Conservation (phyloP, 768 basidiomycete species). For the Suillus americanus region DNA sequence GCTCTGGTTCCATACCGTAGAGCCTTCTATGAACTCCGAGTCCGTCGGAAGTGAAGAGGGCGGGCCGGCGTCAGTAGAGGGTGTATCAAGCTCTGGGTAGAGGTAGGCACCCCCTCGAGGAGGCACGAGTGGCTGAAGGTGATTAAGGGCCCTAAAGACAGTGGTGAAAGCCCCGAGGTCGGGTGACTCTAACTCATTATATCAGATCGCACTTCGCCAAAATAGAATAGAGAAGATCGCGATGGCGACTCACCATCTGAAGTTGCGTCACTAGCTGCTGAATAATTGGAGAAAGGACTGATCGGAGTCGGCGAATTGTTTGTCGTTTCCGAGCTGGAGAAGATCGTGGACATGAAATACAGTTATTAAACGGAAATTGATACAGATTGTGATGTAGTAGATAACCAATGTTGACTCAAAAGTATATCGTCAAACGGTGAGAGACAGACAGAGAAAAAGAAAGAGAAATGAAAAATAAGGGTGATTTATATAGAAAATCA, state of each 20-base stretch:
- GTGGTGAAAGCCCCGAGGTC: conserved; percentile 72
- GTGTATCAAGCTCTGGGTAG: conserved; percentile 22
- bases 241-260: conserved; percentile 42
- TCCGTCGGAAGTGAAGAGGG: conserved; percentile 26
- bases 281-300: conserved; percentile 40
- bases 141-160: conserved; percentile 65
- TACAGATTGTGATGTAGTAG: background rate
- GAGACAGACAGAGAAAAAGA: background rate
- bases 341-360: conserved; percentile 25
- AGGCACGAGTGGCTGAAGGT: conserved; percentile 47
- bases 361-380: conserved; percentile 5
- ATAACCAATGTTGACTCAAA: conserved; percentile 1
- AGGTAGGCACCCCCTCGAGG: conserved; percentile 22
- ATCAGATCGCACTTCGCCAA: background rate
- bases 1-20: conserved; percentile 66
- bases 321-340: conserved; percentile 36
- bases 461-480: background rate
- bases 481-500: background rate
- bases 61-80: conserved; percentile 28
- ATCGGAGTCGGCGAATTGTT: conserved; percentile 33
- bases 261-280: conserved; percentile 47
- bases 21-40: conserved; percentile 45
- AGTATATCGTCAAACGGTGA: background rate
- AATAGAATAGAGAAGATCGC: background rate
- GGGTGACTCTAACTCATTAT: conserved; percentile 49